Base-by-base conservation (phyloP, 768 basidiomycete genomes). In the Boletus barrowsii region DNA sequence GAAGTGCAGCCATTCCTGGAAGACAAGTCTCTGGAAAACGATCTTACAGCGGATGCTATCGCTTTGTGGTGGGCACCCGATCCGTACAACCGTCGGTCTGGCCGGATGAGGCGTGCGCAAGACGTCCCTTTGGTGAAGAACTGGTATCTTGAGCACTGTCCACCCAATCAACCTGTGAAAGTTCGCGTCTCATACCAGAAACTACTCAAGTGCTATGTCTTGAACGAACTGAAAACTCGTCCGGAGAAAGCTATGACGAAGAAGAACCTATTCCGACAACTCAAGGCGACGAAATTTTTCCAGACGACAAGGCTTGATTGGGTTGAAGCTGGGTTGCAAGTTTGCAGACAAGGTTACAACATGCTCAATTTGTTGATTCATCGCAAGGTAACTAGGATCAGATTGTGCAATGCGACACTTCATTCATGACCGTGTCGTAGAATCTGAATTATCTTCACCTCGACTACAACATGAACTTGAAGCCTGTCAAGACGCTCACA, bases 221-320 rank as follows among this genome's bases (percentile, higher is more conserved):
- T 98, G 62, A 99, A 99, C 69, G 93, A 95, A 71, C 79, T 99
- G 42, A 86, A 90, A 65, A 87, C 87, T 50, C 80, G 90, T 43
- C 81, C 87, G 6, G 94, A 97, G 72, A 98, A 97, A 73, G 88
- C 97, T 9, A 96, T 97, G 90, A 88, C 91, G 59, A 98, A 96
- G 84, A 93, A 96, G 76, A 97, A 95, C 67, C 69, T 98, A 47
- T 98, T 99, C 82, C 81, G 93, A 42, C 91, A 94, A 67, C 78
- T 94, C 53, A 98, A 98, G 74, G 88, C 91, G n/a, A 99, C 97
- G 54, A 98, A 98, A 73, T 99, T 99, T 76, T 99, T 99, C 86
- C 97, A 98, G 78, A 93, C 91, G 14, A 99, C 97, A 5, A 92
- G 83, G 60, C 74, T 99, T 61, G 97, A 99, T 72, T 99, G 97